phyloP scores from a whole-genome alignment of 768 basidiomycete genomes.

The Naganishia onofrii region DNA sequence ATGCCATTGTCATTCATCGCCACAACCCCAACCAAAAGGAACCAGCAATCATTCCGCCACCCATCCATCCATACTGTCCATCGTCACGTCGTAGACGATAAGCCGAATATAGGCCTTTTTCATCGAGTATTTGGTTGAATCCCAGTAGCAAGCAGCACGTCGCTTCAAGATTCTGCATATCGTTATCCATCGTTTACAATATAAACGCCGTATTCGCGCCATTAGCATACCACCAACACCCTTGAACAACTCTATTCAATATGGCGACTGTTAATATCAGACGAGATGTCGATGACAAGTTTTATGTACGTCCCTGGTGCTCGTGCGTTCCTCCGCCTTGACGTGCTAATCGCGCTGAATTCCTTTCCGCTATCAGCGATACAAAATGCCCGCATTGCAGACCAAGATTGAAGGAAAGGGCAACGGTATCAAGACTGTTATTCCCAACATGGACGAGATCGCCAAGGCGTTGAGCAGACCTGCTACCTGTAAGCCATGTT shows the following conservation, averaged over 20 bases:
- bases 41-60: slow-evolving; percentile 23
- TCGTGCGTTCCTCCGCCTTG: not conserved
- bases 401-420: slow-evolving; percentile 99
- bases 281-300: slow-evolving; percentile 53
- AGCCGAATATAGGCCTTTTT: slow-evolving; percentile 25
- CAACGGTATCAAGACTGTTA: slow-evolving; percentile 92
- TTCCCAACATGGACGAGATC: slow-evolving; percentile 98
- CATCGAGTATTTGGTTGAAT: slow-evolving; percentile 28
- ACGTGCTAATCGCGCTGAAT: not conserved
- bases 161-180: slow-evolving; percentile 2
- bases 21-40: slow-evolving; percentile 22
- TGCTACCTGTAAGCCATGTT: slow-evolving; percentile 61
- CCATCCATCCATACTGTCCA: slow-evolving; percentile 11
- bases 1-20: slow-evolving; percentile 28
- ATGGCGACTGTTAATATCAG: slow-evolving; percentile 53
- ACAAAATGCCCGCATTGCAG: slow-evolving; percentile 87
- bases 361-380: slow-evolving; percentile 32
- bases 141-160: not conserved
- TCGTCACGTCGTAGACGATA: slow-evolving; percentile 20
- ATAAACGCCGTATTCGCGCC: slow-evolving; percentile 9
- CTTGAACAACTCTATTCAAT: slow-evolving; percentile 30
- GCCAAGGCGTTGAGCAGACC: slow-evolving; percentile 92
- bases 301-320: slow-evolving; percentile 43
- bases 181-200: not conserved
- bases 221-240: not conserved